Evolutionary conservation across 169 alveolate species (phyloP).

Genomic region (Plasmodium relictum): DNA sequence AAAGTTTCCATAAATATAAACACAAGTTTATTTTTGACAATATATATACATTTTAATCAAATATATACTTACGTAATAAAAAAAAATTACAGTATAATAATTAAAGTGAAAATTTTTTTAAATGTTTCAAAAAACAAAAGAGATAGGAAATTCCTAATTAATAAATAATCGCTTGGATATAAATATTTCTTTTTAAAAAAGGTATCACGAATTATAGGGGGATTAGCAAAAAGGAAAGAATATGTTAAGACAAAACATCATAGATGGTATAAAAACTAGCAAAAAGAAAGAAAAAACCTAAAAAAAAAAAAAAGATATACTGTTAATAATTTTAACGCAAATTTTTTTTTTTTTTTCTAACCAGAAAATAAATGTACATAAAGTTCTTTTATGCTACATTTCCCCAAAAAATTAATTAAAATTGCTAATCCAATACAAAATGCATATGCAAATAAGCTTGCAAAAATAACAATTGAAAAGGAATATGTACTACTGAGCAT

Average conservation of each 20-base stretch:
- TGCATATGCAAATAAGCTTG: background rate
- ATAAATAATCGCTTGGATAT: no score
- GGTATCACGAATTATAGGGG: no score
- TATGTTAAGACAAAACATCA: background rate
- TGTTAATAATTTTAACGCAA: background rate
- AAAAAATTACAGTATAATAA: background rate
- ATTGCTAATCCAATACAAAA: background rate
- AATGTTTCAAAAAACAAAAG: background rate
- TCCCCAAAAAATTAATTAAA: background rate
- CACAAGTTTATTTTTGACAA: no score
- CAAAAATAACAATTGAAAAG: background rate
- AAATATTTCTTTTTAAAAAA: no score
- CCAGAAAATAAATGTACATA: background rate
- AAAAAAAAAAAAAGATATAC: background rate
- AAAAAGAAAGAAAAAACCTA: background rate
- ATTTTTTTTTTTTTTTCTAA: slow-evolving; percentile 5
- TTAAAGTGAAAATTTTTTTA: background rate
- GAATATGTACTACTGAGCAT: background rate
- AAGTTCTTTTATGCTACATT: background rate
- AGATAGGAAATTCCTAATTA: background rate
- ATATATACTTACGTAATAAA: no score
- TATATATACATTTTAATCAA: no score
- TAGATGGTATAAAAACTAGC: background rate
- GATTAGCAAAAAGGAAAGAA: background rate
- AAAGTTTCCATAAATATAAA: no score